Evolutionary conservation across 2,329 filamentous ascomycete genomes (phyloP).

Genomic region (Madurella mycetomatis): DNA sequence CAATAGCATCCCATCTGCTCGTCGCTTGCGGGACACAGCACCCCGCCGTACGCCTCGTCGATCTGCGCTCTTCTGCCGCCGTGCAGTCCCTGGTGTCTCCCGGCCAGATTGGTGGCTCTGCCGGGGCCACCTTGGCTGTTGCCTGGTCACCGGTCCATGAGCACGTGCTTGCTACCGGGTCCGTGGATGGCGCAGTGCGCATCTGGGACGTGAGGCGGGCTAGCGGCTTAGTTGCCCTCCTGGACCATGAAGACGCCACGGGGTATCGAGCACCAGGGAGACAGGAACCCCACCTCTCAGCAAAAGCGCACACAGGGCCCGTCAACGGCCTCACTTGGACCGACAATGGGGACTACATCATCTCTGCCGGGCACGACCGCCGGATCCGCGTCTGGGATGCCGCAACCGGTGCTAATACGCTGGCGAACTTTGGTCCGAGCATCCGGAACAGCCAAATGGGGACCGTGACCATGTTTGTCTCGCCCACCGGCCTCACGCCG

Average conservation of each 20-base stretch:
- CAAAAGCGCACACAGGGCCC: constrained; percentile 70
- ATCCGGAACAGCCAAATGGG: constrained; percentile 68
- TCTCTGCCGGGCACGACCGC: constrained; percentile 79
- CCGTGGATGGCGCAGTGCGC: constrained; percentile 77
- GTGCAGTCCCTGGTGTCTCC: constrained; percentile 69
- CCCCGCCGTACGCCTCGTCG: constrained; percentile 76
- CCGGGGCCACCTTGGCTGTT: constrained; percentile 62
- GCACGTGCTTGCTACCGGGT: constrained; percentile 75
- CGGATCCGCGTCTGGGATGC: constrained; percentile 85
- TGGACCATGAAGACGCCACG: constrained; percentile 76
- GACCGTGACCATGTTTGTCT: constrained; percentile 57
- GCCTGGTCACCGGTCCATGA: constrained; percentile 80
- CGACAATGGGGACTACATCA: constrained; percentile 68
- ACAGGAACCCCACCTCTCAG: constrained; percentile 38
- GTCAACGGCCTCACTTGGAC: constrained; percentile 87
- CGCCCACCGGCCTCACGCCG: constrained; percentile 55
- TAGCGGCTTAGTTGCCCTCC: constrained; percentile 66
- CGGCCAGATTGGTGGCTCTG: constrained; percentile 33
- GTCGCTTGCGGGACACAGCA: constrained; percentile 87
- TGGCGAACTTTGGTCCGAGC: constrained; percentile 80
- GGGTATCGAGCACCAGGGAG: constrained; percentile 25
- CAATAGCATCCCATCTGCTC: constrained; percentile 66
- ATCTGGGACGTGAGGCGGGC: constrained; percentile 85
- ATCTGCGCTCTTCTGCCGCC: constrained; percentile 74
- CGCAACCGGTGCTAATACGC: constrained; percentile 74